Percentiles rank a stretch among this genome's conserved stretches.
Evolutionary conservation across 176 grass and related monocot genomes (phyloP).

Genomic region (Oropetium thomaeum): DNA sequence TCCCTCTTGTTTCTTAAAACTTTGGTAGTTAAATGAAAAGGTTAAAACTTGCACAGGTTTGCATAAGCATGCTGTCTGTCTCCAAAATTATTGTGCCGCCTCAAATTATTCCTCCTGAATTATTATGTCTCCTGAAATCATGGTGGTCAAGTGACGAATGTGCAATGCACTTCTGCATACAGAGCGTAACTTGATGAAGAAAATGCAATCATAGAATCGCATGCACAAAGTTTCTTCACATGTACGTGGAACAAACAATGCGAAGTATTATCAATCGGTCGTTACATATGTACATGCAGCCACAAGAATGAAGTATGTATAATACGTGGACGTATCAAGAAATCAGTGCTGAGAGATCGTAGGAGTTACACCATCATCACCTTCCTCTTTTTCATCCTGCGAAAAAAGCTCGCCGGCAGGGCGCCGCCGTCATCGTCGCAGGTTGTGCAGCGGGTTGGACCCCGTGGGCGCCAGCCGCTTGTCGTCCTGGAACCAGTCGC

Average conservation of each 20-base stretch:
- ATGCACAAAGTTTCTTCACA: neutral
- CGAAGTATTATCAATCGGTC: neutral
- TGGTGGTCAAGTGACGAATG: neutral
- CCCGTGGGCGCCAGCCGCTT: slow-evolving; percentile 65
- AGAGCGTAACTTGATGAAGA: neutral
- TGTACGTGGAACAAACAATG: neutral
- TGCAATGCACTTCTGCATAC: too few relatives aligned
- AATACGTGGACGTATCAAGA: neutral
- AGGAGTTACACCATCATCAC: too few relatives aligned
- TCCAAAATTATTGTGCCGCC: neutral
- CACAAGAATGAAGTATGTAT: neutral
- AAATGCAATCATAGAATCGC: neutral
- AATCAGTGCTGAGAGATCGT: neutral
- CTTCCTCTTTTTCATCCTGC: too few relatives aligned
- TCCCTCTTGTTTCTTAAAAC: neutral
- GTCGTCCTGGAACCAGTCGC: slow-evolving; percentile 28
- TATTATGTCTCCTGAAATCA: neutral
- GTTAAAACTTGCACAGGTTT: too few relatives aligned
- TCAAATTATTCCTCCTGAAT: neutral
- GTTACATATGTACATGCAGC: slow-evolving; percentile 15
- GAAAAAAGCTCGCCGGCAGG: too few relatives aligned
- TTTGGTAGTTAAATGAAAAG: too few relatives aligned
- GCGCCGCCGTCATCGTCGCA: neutral
- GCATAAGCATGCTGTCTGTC: too few relatives aligned
- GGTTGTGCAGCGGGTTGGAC: slow-evolving; percentile 67